Evolutionary conservation across 108 stramenopile genomes (phyloP).

Genomic region (Mayamaea pseudoterrestris): DNA sequence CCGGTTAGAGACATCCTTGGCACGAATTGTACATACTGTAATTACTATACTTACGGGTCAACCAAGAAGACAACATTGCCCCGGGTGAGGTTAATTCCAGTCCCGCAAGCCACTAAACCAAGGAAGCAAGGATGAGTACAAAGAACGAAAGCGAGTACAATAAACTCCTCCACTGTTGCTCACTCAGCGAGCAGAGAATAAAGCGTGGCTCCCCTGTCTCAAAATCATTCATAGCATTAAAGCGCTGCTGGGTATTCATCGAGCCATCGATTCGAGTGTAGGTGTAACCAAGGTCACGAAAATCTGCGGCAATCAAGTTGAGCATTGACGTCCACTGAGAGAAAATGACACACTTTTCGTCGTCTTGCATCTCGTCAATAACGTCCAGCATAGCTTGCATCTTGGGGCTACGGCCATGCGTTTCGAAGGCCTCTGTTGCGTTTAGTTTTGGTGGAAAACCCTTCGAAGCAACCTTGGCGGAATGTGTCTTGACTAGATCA

Average conservation of each 20-base stretch:
- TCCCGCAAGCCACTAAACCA: constrained; percentile 35
- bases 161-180: too few species aligned
- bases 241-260: constrained; percentile 22
- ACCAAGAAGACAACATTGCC: constrained; percentile 51
- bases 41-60: too few species aligned
- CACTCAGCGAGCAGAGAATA: constrained; percentile 10
- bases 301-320: constrained; percentile 33
- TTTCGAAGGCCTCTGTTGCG: too few species aligned
- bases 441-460: too few species aligned
- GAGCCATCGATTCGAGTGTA: constrained; percentile 43
- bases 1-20: too few species aligned
- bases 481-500: too few species aligned
- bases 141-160: constrained; percentile 21
- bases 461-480: too few species aligned
- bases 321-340: constrained; percentile 50
- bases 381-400: constrained; percentile 24
- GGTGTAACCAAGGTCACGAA: constrained; percentile 28
- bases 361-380: constrained; percentile 24
- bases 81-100: constrained; percentile 64
- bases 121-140: constrained; percentile 9
- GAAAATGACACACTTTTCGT: constrained; percentile 50
- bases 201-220: constrained; percentile 21
- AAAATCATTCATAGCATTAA: constrained; percentile 19
- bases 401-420: too few species aligned
- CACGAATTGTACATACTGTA: too few species aligned